Base-by-base conservation (phyloP, 495 filamentous ascomycete genomes). In the Penicillium fimorum region DNA sequence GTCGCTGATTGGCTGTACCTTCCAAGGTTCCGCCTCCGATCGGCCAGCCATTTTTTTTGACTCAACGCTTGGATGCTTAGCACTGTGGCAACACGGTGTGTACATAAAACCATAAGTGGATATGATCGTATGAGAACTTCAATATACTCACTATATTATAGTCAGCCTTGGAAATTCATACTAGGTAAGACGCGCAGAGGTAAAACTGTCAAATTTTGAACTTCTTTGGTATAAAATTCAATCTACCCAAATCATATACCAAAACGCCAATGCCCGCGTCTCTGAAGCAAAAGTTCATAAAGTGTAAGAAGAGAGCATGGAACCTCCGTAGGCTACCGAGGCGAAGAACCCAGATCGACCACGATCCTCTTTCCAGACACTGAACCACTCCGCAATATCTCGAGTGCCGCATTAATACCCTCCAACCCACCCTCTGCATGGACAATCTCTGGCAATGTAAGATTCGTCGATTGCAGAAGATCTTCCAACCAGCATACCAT, bases 361-460 rank as follows among this genome's bases (percentile, higher is more conserved):
- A 86, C 83, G 58, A 85, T 72, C 48, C 82, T 76, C 55, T 84
- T 84, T 7, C 83, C 83, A 51, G 78, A 81, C 35, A 79, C 77
- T 27, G 76, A 72, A 5, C 85, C 84, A 63, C 73, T 73, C 40
- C 83, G 71, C 62, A 88, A 70, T 46, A 72, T 67, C 56, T 87
- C 82, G 50, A 89, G 64, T 3, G 81, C 84, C 27, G 69, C 76
- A 70, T 89, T 88, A 8, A 89, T 77, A 9, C 82, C 82, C 12
- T 70, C 77, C 18, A 89, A 53, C 5, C 85, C 86, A 2, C 82
- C 81, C 43, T 81, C 76, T 2, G 81, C 77, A 40, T 76, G 76
- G 37, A 84, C 76, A 58, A 87, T 77, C 53, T 87, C 83, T 0
- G 84, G 85, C 30, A 82, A 69, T 30, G 66, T 61, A 20, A 89